A percentile compares a stretch with the other conserved stretches of the same genome.
Evolutionary conservation across 2,329 filamentous ascomycete species (phyloP).

Genomic region (Cladosporium oxysporum): DNA sequence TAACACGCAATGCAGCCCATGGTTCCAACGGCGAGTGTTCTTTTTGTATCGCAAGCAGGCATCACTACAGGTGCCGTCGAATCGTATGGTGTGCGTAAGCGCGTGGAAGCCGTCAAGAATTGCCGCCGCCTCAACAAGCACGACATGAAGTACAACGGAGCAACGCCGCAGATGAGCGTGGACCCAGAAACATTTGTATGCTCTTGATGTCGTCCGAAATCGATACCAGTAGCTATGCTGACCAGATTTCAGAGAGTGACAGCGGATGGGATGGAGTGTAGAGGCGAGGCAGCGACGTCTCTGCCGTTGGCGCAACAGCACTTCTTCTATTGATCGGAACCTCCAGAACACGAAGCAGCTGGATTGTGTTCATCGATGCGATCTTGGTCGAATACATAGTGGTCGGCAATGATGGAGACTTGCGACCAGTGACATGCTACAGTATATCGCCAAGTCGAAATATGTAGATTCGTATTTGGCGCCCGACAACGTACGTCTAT

Average conservation of each 20-base stretch:
- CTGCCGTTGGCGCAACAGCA: slow-evolving; percentile 75
- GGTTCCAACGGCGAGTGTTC: slow-evolving; percentile 69
- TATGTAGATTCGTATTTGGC: neutral
- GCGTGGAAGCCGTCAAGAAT: slow-evolving; percentile 73
- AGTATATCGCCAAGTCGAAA: neutral
- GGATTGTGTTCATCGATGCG: neutral
- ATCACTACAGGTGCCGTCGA: slow-evolving; percentile 61
- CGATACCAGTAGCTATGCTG: neutral
- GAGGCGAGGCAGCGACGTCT: slow-evolving; percentile 67
- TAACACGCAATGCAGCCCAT: slow-evolving; percentile 58
- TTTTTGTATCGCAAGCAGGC: slow-evolving; percentile 7
- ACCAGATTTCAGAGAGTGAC: slow-evolving; percentile 58
- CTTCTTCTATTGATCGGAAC: slow-evolving; percentile 65
- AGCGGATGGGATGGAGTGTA: slow-evolving; percentile 73
- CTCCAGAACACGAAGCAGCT: neutral
- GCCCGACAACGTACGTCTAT: neutral
- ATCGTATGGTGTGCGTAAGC: slow-evolving; percentile 71
- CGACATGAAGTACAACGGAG: slow-evolving; percentile 88
- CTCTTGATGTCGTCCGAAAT: slow-evolving; percentile 14
- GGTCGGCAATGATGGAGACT: no score
- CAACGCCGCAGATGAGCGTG: slow-evolving; percentile 79
- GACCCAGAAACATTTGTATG: slow-evolving; percentile 79
- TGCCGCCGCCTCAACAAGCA: slow-evolving; percentile 75
- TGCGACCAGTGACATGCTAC: neutral
- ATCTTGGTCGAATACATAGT: no score